Evolutionary conservation across 208 protist species (phyloP), one percentile per base, ranked within the genome.

Genomic region (Crithidia brevicula): DNA sequence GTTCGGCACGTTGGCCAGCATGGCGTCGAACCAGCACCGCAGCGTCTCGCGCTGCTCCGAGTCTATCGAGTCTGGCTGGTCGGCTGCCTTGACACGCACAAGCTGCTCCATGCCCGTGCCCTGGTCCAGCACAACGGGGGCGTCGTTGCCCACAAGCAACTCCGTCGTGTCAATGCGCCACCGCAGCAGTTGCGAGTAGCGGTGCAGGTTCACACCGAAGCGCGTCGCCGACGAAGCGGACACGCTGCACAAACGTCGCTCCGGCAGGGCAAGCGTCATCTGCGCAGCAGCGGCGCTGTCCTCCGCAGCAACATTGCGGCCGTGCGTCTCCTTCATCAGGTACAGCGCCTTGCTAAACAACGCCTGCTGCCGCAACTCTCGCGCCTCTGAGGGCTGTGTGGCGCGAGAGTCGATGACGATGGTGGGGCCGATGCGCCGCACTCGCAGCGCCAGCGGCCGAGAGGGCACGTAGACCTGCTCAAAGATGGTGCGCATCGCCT

Each of bases 11-110:
- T 93, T 91, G 3, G 91, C 91, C 40, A 94, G 71, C 43, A 83
- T 93, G 9, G 88, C 88, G 45, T 94, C 82, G 57, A 96, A 96
- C 88, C 91, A 96, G 72, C 68, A 84, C 49, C 70, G 72, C 25
- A 96, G 74, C 6, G 70, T 61, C 15, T 91, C 85, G 10, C 77
- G 82, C 58, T 88, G 84, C 54, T 91, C 75, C 22, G 46, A 40
- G 40, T 75, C 68, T 4, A 38, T 52, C 23, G 64, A 60, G 27
- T 61, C 59, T n/a, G 38, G 28, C n/a, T 54, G 31, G 20, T 51
- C 64, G 18, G 60, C 42, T 38, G 89, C 85, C 52, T 83, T 71
- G 15, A 95, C 33, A 25, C 78, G 76, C 31, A 95, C 47, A 25
- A 95, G 77, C 58, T 86, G 81, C 73, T 94, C 85, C 28, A 65